These are phyloP conservation scores for Blastocystis sp. DNA, from an alignment of 352 stramenopile genomes.

Conservation along the genomic window DNA sequence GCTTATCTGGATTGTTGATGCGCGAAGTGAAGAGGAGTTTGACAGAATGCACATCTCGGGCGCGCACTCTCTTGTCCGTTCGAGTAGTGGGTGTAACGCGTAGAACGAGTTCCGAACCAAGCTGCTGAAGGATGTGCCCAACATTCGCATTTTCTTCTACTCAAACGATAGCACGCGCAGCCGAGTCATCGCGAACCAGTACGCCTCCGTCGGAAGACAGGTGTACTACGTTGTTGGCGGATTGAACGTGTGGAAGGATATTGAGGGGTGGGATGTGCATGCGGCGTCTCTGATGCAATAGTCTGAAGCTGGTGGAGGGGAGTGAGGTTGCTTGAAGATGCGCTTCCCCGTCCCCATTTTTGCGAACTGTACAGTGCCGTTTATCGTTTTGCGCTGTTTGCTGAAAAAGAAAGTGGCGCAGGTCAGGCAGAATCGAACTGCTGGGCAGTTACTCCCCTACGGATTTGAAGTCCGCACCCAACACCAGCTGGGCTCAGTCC, in stretches of 20 bases:
- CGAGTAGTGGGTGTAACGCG: not conserved
- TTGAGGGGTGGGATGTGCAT: not conserved
- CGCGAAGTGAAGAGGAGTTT: constrained; percentile 34
- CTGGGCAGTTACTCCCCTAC: constrained; percentile 64
- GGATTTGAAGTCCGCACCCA: constrained; percentile 69
- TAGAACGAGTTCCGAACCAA: constrained; percentile 40
- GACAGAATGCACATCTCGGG: constrained; percentile 17
- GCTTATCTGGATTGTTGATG: constrained; percentile 27
- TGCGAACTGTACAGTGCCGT: not conserved
- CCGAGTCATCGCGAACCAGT: not conserved
- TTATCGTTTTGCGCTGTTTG: not conserved
- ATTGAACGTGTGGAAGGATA: constrained; percentile 29
- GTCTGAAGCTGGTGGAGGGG: not conserved
- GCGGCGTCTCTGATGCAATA: not conserved
- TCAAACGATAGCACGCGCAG: constrained; percentile 47
- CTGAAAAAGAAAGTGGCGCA: constrained; percentile 54
- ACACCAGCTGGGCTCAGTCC: constrained; percentile 68
- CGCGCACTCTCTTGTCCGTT: not conserved
- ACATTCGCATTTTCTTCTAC: constrained; percentile 63
- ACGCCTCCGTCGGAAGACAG: constrained; percentile 10
- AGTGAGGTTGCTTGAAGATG: not conserved
- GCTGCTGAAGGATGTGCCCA: constrained; percentile 6
- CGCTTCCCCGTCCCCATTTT: not conserved
- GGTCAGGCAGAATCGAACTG: constrained; percentile 69
- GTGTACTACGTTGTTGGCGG: constrained; percentile 39